phyloP scores from a whole-genome alignment of 768 basidiomycete species.

The Serpula lacrymans region DNA sequence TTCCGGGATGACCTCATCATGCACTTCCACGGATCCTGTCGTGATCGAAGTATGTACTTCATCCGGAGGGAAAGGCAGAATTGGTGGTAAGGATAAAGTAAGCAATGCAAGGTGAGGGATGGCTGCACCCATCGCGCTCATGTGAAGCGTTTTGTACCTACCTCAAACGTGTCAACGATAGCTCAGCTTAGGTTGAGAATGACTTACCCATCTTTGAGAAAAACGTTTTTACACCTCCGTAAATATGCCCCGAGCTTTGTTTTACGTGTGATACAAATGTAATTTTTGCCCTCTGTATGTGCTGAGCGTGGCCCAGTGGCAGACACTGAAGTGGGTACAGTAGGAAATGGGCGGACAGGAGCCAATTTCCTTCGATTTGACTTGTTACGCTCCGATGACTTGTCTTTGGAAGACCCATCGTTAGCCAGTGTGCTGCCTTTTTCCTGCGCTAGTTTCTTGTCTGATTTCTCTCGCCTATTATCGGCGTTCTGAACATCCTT shows the following conservation, averaged over 20 bases:
- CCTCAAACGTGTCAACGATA: neutral
- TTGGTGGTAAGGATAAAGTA: conserved; percentile 63
- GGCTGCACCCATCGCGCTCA: conserved; percentile 86
- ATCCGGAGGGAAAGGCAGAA: conserved; percentile 61
- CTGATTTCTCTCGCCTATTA: too few relatives aligned
- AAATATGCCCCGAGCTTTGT: conserved; percentile 71
- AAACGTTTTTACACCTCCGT: conserved; percentile 68
- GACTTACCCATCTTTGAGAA: conserved; percentile 69
- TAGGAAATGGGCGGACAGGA: conserved; percentile 73
- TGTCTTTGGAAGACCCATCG: too few relatives aligned
- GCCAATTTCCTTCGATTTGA: conserved; percentile 50
- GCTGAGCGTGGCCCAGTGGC: conserved; percentile 79
- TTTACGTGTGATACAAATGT: conserved; percentile 77
- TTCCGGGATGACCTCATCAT: conserved; percentile 76
- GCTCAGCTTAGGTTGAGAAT: neutral
- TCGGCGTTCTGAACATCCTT: too few relatives aligned
- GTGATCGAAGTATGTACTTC: conserved; percentile 61
- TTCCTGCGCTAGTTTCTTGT: too few relatives aligned
- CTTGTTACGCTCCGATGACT: conserved; percentile 5
- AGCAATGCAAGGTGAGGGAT: conserved; percentile 79
- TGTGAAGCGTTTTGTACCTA: conserved; percentile 70
- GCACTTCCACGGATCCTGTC: conserved; percentile 70
- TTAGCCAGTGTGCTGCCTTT: too few relatives aligned
- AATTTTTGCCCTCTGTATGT: conserved; percentile 77
- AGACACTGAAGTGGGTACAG: conserved; percentile 69